Evolutionary conservation across 805 yeast genomes (phyloP).

Genomic region (Ogataea philodendri): DNA sequence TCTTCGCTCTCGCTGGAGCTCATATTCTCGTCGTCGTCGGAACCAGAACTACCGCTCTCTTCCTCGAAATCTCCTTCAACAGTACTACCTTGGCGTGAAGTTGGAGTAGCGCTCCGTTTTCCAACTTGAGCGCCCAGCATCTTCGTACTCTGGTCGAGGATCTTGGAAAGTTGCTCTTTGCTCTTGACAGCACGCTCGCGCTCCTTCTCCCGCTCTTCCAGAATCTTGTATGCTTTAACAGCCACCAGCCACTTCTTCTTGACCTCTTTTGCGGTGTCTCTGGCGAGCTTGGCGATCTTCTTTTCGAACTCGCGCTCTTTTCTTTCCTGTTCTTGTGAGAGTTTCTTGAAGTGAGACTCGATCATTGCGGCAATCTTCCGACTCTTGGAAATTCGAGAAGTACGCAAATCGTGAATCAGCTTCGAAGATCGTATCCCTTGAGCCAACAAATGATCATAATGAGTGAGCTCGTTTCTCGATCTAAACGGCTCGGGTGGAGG

Average conservation of each 20-base stretch:
- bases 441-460: conserved; percentile 68
- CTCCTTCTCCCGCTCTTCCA: conserved; percentile 76
- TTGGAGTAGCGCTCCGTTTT: conserved; percentile 35
- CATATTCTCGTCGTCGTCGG: conserved; percentile 10
- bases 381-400: conserved; percentile 62
- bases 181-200: conserved; percentile 78
- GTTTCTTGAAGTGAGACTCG: conserved; percentile 81
- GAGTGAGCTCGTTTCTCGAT: conserved; percentile 42
- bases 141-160: conserved; percentile 88
- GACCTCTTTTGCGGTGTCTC: conserved; percentile 78
- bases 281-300: conserved; percentile 66
- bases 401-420: conserved; percentile 63
- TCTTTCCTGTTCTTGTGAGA: conserved; percentile 86
- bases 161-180: conserved; percentile 80
- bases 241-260: conserved; percentile 90
- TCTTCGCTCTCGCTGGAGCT: conserved; percentile 23
- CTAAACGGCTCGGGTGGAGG: conserved; percentile 44
- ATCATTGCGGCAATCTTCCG: conserved; percentile 76
- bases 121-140: conserved; percentile 80
- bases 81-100: conserved; percentile 18
- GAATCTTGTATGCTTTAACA: conserved; percentile 69
- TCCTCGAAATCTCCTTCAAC: conserved; percentile 18
- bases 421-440: conserved; percentile 76
- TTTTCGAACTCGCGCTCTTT: conserved; percentile 72
- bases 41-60: conserved; percentile 19